Conservation (phyloP, 106 monocot genomes). For the Phalaenopsis aphrodite region DNA sequence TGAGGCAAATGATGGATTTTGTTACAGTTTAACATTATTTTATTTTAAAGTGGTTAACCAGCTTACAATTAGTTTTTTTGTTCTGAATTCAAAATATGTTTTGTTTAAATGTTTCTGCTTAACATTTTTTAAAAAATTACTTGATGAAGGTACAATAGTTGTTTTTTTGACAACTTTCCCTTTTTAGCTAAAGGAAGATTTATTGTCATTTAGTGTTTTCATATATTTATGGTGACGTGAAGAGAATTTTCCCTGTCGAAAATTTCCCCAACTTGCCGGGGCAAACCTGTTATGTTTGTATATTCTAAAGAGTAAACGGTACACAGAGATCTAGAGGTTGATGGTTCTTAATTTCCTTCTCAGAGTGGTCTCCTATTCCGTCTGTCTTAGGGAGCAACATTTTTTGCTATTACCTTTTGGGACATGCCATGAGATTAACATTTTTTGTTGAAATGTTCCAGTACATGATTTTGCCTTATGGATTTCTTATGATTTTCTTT, state of each 20-base stretch:
- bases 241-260: conserved; percentile 6
- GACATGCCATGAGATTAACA: conserved; percentile 33
- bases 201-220: not conserved
- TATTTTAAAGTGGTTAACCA: too few relatives aligned
- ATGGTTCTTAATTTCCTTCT: conserved; percentile 7
- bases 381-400: conserved; percentile 16
- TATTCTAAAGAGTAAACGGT: conserved; percentile 33
- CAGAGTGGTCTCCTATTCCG: conserved; percentile 21
- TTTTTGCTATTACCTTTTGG: conserved; percentile 22
- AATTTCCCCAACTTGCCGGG: conserved; percentile 18
- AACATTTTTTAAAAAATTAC: too few relatives aligned
- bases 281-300: conserved; percentile 38
- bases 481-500: not conserved
- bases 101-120: too few relatives aligned
- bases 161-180: conserved; percentile 1
- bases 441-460: not conserved
- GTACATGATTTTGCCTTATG: not conserved
- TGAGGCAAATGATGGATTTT: too few relatives aligned
- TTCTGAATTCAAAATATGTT: too few relatives aligned
- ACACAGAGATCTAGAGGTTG: conserved; percentile 28
- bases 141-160: too few relatives aligned
- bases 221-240: not conserved
- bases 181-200: not conserved
- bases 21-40: too few relatives aligned
- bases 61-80: too few relatives aligned